Evolutionary conservation across 257 asterid species (phyloP).

Genomic region (Misopates orontium): DNA sequence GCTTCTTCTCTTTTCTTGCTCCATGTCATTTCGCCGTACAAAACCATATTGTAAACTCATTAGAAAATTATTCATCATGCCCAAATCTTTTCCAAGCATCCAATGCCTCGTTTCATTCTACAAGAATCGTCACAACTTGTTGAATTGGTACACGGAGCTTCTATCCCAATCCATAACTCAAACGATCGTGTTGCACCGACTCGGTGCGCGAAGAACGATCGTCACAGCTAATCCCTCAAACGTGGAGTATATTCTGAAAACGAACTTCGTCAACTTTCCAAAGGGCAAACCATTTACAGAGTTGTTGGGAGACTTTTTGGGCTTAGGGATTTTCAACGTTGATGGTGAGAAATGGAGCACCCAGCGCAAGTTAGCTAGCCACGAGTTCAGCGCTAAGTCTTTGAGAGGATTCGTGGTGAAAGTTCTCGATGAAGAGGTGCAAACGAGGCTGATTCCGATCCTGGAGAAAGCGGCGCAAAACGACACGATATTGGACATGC

Average conservation of each 20-base stretch:
- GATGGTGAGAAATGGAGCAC: slow-evolving; percentile 60
- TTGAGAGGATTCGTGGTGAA: slow-evolving; percentile 45
- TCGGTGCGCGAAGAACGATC: slow-evolving; percentile 48
- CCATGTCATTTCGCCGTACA: too few relatives aligned
- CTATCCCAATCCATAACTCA: slow-evolving; percentile 39
- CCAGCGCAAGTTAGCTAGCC: slow-evolving; percentile 67
- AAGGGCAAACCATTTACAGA: slow-evolving; percentile 58
- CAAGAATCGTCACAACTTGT: slow-evolving; percentile 54
- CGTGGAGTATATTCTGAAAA: slow-evolving; percentile 56
- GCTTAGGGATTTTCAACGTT: slow-evolving; percentile 62
- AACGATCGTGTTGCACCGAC: slow-evolving; percentile 55
- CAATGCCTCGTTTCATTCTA: slow-evolving; percentile 56
- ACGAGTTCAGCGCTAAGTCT: slow-evolving; percentile 50
- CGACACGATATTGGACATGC: slow-evolving; percentile 44
- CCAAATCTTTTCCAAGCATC: slow-evolving; percentile 28
- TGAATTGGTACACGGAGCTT: slow-evolving; percentile 68
- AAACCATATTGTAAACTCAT: too few relatives aligned
- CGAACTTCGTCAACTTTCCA: slow-evolving; percentile 57
- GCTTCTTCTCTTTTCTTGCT: too few relatives aligned
- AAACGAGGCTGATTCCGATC: slow-evolving; percentile 36
- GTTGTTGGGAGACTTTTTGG: slow-evolving; percentile 55
- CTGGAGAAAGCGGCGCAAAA: slow-evolving; percentile 35
- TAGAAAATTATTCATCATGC: too few relatives aligned
- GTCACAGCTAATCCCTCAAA: slow-evolving; percentile 55
- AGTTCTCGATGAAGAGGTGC: slow-evolving; percentile 41